phyloP scores from a whole-genome alignment of 139 green algal genomes.

The Bryopsis sp. region DNA sequence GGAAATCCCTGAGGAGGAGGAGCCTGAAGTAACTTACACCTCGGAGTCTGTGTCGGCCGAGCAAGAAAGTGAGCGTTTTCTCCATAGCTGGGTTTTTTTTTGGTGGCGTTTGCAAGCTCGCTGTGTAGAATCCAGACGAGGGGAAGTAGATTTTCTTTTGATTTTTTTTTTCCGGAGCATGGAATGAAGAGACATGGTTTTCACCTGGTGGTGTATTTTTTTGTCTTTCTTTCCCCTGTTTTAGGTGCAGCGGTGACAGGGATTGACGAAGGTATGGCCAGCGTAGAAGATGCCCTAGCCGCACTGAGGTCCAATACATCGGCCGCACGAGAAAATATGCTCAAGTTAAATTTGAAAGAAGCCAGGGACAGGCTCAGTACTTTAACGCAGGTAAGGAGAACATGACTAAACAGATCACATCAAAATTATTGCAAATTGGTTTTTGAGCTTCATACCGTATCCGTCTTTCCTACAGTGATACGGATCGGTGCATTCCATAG shows the following conservation, averaged over 20 bases:
- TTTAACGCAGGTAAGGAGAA: too few relatives aligned
- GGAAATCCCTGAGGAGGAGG: not conserved
- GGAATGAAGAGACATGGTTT: not conserved
- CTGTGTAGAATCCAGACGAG: too few relatives aligned
- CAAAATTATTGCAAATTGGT: too few relatives aligned
- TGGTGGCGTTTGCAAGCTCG: too few relatives aligned
- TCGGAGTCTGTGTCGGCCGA: constrained; percentile 6
- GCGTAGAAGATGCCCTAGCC: constrained; percentile 2
- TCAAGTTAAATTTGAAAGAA: constrained; percentile 16
- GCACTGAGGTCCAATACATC: constrained; percentile 9
- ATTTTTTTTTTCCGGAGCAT: too few relatives aligned
- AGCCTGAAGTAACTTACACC: constrained; percentile 9
- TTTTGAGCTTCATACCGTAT: too few relatives aligned
- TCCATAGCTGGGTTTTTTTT: too few relatives aligned
- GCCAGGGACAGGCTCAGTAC: too few relatives aligned
- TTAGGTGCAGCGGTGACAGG: not conserved
- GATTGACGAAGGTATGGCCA: not conserved
- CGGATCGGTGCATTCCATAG: too few relatives aligned
- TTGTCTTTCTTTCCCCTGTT: not conserved
- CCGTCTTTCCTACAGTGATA: too few relatives aligned
- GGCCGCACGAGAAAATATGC: constrained; percentile 5
- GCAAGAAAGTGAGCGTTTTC: constrained; percentile 6
- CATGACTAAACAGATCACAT: too few relatives aligned
- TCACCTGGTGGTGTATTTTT: not conserved
- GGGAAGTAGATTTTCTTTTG: too few relatives aligned